Base-by-base conservation (phyloP, 2,329 filamentous ascomycete species). In the Thielaviopsis punctulata region DNA sequence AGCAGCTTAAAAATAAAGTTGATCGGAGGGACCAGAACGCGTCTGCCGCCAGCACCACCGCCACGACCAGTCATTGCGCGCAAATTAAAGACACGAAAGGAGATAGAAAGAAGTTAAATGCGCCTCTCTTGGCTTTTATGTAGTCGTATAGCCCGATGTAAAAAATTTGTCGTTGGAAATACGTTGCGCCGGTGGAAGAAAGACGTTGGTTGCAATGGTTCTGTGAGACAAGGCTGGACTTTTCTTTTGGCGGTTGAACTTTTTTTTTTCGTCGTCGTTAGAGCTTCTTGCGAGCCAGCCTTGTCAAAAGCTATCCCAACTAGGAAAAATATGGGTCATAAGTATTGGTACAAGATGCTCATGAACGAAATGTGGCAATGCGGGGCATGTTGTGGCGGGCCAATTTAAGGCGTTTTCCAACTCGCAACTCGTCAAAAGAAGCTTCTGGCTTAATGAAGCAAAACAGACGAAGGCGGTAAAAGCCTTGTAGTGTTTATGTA, bases 1-100 rank as follows among this genome's bases (percentile, higher is more conserved):
- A 96, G 77, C 39, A 95, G 82, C 73, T 92, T 94, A 79, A 71
- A 71, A 57, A 71, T 70, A 59, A 69, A 67, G 61, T 71, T 70
- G 71, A 79, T 80, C 39, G 75, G 77, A 54, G 75, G 75, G 52
- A 79, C 68, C 59, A 80, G 63, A 59, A 79, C 75, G 61, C 76
- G 73, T 67, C 76, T 75, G 30, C 53, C 49, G 61, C 73, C 72
- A 63, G 75, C 73, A 62, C 72, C 75, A 63, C 74, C 75, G 60
- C 73, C 73, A 61, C 76, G 73, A 62, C 76, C 76, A 59, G 73
- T 75, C 76, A 79, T 79, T 54, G 59, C 67, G 59, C 19, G 39
- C 39, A n/a, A 18, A 39, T 48, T 22, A 45, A 30, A 30, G 24
- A 24, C 9, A 13, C 19, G 43, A 30, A 25, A 25, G 9, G 30